These are phyloP conservation scores for Zea luxurians DNA, from an alignment of 176 grass and related monocot species.

Conservation along the genomic window DNA sequence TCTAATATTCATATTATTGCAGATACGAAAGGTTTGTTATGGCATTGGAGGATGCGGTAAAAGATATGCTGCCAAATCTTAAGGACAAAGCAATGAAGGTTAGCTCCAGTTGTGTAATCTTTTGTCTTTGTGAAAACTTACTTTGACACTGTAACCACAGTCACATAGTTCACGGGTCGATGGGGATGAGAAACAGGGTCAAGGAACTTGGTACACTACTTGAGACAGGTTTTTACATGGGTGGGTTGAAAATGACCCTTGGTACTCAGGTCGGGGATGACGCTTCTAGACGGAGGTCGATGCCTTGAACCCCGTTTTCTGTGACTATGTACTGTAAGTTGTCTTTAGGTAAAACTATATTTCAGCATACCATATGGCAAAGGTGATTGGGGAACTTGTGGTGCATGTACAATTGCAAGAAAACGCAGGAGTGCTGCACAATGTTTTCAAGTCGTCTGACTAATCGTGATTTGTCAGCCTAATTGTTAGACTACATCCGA, in stretches of 20 bases:
- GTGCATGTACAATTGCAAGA: not conserved
- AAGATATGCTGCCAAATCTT: constrained; percentile 94
- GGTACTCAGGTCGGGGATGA: not conserved
- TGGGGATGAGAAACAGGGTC: not conserved
- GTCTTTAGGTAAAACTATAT: not conserved
- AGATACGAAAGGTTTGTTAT: constrained; percentile 97
- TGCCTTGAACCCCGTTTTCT: not conserved
- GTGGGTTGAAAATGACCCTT: not conserved
- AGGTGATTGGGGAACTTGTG: constrained; percentile 9
- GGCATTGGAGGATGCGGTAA: constrained; percentile 83
- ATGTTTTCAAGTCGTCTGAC: no score
- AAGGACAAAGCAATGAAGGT: constrained; percentile 99
- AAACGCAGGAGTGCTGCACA: not conserved
- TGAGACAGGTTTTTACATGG: not conserved
- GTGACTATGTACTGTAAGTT: not conserved
- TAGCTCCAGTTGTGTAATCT: constrained; percentile 33
- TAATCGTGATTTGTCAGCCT: no score
- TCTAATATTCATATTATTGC: constrained; percentile 35
- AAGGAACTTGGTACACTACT: not conserved
- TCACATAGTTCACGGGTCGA: not conserved
- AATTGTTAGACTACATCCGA: no score
- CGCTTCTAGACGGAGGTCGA: not conserved
- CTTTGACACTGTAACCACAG: constrained; percentile 7
- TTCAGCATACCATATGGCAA: not conserved
- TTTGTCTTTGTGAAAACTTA: constrained; percentile 25